Base-by-base conservation (phyloP, 176 grass and related monocot genomes). In the Lolium multiflorum region DNA sequence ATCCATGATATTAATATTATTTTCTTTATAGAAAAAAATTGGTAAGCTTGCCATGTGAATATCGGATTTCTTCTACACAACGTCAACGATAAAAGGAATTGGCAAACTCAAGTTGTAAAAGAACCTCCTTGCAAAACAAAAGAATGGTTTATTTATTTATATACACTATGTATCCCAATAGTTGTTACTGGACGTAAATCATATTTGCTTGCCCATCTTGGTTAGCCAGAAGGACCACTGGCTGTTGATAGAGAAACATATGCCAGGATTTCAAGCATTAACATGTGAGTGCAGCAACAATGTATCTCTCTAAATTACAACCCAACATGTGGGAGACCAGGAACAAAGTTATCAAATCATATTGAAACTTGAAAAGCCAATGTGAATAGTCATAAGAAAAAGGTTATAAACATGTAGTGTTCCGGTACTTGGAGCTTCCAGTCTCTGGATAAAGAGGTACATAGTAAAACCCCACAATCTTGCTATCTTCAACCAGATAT, bases 381-480 rank as follows among this genome's bases (percentile, higher is more conserved):
- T 9, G 28, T 6, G 13, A 66, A 48, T 71, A 65, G 4, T 39
- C 39, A 25, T 38, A 78, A 57, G 31, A 18, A 21, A 48, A 80
- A 22, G 8, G 47, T 18, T 55, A 14, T 43, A 55, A 44, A 72
- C 71, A 68, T 6, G 79, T 67, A 15, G 61, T 51, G 25, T 81
- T 52, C 50, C 39, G 8, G 46, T 11, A 77, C 61, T 48, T 85
- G 61, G 70, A 37, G 57, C 83, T 47, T 76, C 39, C 56, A 56
- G 28, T 83, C 18, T 91, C 69, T 13, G 24, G 77, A 79, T 54
- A 47, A 21, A 71, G 72, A 60, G 72, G 41, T 37, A 65, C 9
- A 47, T 43, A 14, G 46, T 61, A 24, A 75, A 81, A 81, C 84
- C 87, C 87, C 90, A 56, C 89, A 58, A 94, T 92, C 89, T 92